Base-by-base conservation (phyloP, 2,329 filamentous ascomycete species). In the Cladosporium sp. region DNA sequence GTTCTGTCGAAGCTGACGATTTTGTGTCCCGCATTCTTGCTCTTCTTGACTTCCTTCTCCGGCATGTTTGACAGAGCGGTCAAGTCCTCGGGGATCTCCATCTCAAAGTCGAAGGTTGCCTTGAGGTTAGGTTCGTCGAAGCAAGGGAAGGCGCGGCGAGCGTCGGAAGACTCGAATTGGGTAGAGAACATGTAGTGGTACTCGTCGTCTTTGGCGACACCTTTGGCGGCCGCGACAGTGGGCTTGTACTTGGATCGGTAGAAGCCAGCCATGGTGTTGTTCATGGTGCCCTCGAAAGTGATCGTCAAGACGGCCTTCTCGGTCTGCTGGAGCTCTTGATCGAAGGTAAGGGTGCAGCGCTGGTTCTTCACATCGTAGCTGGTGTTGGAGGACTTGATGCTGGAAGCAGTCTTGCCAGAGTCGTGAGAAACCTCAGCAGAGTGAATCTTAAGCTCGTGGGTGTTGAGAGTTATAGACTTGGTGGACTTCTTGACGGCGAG, bases 41-140 rank as follows among this genome's bases (percentile, higher is more conserved):
- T 86, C 54, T 82, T 77, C 53, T 77, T 80, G 52, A 78, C 80
- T 45, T 78, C 77, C 75, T 90, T 92, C 67, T 90, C 84, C 3
- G 89, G 90, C 92, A 96, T 97, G 73, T 97, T 97, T 73, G 88
- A 94, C 39, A 97, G 76, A 12, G 90, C 93, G 35, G 89, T 84
- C 69, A 93, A 86, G 58, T 92, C 88, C 40, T 86, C 84, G 13
- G 93, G 92, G 40, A 96, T 80, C 72, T 97, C 92, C 55, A 98
- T 86, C 62, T 90, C 80, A 53, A 98, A 87, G 68, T 96, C 91
- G 64, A 96, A 97, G 2, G 90, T 92, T 9, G 93, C 89, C 73
- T 98, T 98, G 57, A 97, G 79, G 63, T 95, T 95, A 36, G 93
- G 93, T 73, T 98, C 93, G 65, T 98, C 93, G 64, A 97, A 97